Evolutionary conservation across 2,329 filamentous ascomycete species (phyloP).

Genomic region (Pestalotiopsis sp.): DNA sequence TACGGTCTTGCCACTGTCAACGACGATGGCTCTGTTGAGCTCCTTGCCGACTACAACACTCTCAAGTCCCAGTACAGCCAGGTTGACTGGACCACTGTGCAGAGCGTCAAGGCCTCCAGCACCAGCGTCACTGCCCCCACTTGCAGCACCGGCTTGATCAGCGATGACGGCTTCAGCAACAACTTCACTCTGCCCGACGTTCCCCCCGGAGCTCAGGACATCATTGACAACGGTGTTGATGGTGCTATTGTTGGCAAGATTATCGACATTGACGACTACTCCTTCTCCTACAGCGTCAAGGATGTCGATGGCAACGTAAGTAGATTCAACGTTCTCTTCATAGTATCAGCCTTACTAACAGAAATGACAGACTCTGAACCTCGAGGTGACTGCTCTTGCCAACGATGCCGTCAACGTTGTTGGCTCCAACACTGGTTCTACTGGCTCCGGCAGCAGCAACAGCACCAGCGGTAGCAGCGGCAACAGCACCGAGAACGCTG

Average conservation of each 20-base stretch:
- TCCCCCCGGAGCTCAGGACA: constrained; percentile 67
- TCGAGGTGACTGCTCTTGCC: constrained; percentile 43
- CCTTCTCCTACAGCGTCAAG: constrained; percentile 49
- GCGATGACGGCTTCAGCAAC: constrained; percentile 66
- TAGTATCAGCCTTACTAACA: neutral
- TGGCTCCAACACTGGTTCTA: constrained; percentile 17
- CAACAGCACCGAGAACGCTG: constrained; percentile 5
- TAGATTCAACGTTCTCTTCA: neutral
- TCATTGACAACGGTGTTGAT: constrained; percentile 77
- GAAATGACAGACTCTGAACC: neutral
- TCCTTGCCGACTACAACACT: constrained; percentile 70
- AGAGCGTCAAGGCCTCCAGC: constrained; percentile 61
- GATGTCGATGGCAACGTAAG: constrained; percentile 40
- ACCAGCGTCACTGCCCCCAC: constrained; percentile 59
- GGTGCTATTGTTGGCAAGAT: constrained; percentile 68
- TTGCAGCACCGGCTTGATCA: constrained; percentile 71
- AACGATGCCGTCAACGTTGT: constrained; percentile 24
- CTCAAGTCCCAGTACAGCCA: constrained; percentile 76
- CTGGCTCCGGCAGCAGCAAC: neutral
- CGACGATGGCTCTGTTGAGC: constrained; percentile 56
- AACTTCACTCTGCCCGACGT: constrained; percentile 77
- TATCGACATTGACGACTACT: constrained; percentile 67
- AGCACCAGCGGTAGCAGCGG: constrained; percentile 2
- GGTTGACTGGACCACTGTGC: constrained; percentile 70
- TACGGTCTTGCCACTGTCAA: constrained; percentile 68